Evolutionary conservation across 2,329 filamentous ascomycete species (phyloP), one percentile per base, ranked within the genome.

Genomic region (Hymenoscyphus repandus): DNA sequence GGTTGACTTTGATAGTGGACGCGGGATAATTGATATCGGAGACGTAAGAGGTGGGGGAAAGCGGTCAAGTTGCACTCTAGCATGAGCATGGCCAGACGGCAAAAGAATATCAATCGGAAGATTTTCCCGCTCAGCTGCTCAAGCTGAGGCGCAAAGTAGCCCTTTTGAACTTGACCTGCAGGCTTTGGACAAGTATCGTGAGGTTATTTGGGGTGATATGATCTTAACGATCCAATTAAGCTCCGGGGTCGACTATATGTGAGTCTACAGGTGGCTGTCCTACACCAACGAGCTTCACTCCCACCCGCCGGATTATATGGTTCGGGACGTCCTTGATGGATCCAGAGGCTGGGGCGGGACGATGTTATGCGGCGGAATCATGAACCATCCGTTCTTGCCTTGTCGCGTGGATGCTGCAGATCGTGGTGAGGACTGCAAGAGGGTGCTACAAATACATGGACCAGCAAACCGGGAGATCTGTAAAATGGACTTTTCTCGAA

Each of bases 211-310:
- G 36, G 41, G 30, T 40, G 50, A 53, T 53, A 45, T 45, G 33
- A 22, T 53, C 50, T 50, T 55, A 36, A 52, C 47, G 38, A 38
- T 38, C 31, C 38, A 58, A 47, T 47, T 54, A 39, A 57, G 42
- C 37, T 53, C 45, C 51, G 54, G 54, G 53, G 48, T 50, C 45
- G 53, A 49, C 12, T 49, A 13, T 52, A 49, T 58, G 47, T 58
- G 49, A 56, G 46, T 51, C 42, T 56, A 36, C 42, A 49, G 47
- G 47, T 41, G 42, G 51, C 46, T 56, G 47, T 58, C 47, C 51
- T 61, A 61, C 62, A 62, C 58, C 49, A 53, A 52, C 58, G 46
- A 55, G 51, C 55, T 52, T 56, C 54, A 58, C 22, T 61, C 48
- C 38, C 50, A 36, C 46, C 39, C 45, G 50, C 49, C 45, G 42